Percentiles rank a stretch among this genome's conserved stretches.
Evolutionary conservation across 805 yeast genomes (phyloP).

Genomic region (Allodekkera sacchari): DNA sequence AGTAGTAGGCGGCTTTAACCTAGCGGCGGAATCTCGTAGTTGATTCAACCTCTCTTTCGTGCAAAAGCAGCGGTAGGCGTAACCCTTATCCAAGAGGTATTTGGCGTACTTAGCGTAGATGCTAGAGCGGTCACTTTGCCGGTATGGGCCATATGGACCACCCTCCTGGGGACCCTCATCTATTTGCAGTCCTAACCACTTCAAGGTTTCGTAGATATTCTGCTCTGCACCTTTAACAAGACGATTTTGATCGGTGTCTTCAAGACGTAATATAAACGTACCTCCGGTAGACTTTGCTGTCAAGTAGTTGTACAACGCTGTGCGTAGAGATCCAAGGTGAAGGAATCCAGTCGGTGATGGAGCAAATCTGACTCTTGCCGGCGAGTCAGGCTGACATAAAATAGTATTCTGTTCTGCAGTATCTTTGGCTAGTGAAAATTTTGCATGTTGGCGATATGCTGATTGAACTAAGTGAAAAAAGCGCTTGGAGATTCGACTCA

Average conservation of each 20-base stretch:
- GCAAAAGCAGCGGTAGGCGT: constrained; percentile 85
- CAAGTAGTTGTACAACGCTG: constrained; percentile 85
- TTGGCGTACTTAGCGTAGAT: constrained; percentile 60
- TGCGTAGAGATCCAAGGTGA: constrained; percentile 90
- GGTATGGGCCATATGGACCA: constrained; percentile 80
- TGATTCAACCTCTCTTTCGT: constrained; percentile 64
- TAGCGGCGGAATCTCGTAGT: constrained; percentile 65
- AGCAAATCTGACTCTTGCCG: constrained; percentile 88
- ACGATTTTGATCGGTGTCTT: constrained; percentile 86
- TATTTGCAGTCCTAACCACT: constrained; percentile 66
- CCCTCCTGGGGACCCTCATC: constrained; percentile 79
- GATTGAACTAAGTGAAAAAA: too few relatives aligned
- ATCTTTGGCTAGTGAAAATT: constrained; percentile 10
- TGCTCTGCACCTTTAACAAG: constrained; percentile 76
- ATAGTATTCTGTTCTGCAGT: background rate
- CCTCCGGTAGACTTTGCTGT: constrained; percentile 77
- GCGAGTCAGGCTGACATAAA: constrained; percentile 29
- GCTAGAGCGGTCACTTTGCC: constrained; percentile 71
- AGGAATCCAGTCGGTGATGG: constrained; percentile 96
- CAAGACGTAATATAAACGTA: constrained; percentile 70
- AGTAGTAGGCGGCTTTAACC: constrained; percentile 78
- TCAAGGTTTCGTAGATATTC: constrained; percentile 63
- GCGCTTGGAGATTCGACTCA: too few relatives aligned
- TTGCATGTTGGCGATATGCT: constrained; percentile 5
- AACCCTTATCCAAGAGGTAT: constrained; percentile 48